Percentiles rank a stretch among this genome's conserved stretches.
phyloP scores from a whole-genome alignment of 768 basidiomycete species.

The Naganishia onofrii region DNA sequence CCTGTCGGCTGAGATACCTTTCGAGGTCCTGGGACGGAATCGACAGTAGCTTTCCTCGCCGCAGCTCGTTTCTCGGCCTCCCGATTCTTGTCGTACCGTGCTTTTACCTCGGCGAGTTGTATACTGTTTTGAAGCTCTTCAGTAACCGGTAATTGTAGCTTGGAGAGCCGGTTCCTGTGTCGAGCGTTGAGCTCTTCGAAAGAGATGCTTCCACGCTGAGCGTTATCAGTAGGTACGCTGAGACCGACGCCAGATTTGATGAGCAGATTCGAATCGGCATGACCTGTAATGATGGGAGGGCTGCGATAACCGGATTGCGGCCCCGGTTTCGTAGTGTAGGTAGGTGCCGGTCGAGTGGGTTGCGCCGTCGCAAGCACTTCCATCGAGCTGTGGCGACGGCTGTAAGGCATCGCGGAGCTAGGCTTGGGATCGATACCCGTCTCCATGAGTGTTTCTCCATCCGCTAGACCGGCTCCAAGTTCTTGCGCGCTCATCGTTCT shows the following conservation, averaged over 20 bases:
- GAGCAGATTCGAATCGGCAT: conserved; percentile 15
- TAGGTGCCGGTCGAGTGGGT: background rate
- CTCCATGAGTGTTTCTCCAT: background rate
- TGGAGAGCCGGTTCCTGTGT: conserved; percentile 77
- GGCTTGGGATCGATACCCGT: background rate
- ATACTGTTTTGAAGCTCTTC: conserved; percentile 73
- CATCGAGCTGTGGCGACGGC: background rate
- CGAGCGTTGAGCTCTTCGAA: conserved; percentile 84
- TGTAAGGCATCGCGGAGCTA: conserved; percentile 1
- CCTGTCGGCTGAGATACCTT: background rate
- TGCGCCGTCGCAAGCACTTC: background rate
- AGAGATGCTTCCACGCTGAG: conserved; percentile 57
- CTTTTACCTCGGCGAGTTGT: conserved; percentile 64
- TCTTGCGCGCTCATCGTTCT: conserved; percentile 69
- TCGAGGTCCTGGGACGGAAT: background rate
- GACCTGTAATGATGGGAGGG: conserved; percentile 22
- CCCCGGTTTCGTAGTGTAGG: background rate
- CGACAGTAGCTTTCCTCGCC: conserved; percentile 22
- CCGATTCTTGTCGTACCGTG: conserved; percentile 23
- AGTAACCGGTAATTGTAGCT: conserved; percentile 80
- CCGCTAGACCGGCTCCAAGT: conserved; percentile 33
- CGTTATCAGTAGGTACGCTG: background rate
- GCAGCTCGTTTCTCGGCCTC: conserved; percentile 24
- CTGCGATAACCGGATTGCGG: background rate
- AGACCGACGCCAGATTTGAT: background rate